A percentile compares a stretch with the other conserved stretches of the same genome.
These are phyloP conservation scores for Kregervanrija delftensis DNA, from an alignment of 805 yeast species.

Conservation along the genomic window DNA sequence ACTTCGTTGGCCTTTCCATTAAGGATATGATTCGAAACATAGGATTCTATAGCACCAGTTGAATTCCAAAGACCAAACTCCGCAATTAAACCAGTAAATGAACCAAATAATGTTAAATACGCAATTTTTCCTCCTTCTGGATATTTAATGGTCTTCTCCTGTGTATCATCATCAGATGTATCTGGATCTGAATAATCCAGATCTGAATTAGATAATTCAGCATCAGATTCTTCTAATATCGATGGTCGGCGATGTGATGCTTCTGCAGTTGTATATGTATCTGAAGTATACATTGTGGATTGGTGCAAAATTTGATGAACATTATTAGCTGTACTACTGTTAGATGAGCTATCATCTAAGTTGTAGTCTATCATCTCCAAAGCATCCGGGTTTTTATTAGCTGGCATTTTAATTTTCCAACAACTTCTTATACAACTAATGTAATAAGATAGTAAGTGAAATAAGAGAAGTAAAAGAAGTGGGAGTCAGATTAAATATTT, in stretches of 20 bases:
- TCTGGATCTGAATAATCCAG: neutral
- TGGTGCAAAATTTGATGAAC: no score
- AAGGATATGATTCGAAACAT: constrained; percentile 48
- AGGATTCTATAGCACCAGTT: constrained; percentile 62
- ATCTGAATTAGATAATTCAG: neutral
- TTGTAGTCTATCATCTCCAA: neutral
- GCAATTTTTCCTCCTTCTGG: constrained; percentile 60
- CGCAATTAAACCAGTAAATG: constrained; percentile 49
- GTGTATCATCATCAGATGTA: neutral
- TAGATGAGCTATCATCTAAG: neutral
- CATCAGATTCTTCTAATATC: neutral
- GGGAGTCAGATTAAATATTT: no score
- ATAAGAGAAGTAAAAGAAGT: no score
- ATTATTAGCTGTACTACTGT: neutral
- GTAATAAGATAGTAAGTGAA: no score
- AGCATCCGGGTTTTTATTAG: no score
- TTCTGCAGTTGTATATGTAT: neutral
- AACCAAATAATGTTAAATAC: constrained; percentile 38
- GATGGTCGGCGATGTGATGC: neutral
- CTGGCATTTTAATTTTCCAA: no score
- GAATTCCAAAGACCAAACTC: constrained; percentile 63
- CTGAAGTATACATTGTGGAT: neutral
- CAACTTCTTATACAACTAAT: no score
- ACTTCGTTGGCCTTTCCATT: constrained; percentile 33
- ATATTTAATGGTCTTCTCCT: constrained; percentile 18